Percentiles rank a stretch among this genome's conserved stretches.
Conservation (phyloP, 75 land plant species). For the Isoetes taiwanensis region DNA sequence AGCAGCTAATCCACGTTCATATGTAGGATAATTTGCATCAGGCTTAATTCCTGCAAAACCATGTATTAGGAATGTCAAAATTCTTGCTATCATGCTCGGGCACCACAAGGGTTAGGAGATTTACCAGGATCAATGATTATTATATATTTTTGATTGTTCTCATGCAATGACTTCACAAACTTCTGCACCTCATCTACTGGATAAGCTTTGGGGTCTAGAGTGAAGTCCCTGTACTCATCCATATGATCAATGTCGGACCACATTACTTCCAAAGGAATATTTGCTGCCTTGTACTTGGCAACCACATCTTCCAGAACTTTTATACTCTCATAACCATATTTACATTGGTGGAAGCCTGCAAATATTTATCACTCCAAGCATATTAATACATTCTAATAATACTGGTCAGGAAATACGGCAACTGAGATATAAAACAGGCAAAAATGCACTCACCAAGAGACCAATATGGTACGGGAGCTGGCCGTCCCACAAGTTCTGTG, state of each 20-base stretch:
- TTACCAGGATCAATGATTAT: slow-evolving; percentile 61
- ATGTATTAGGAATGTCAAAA: no score
- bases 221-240: slow-evolving; percentile 73
- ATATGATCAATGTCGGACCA: slow-evolving; percentile 89
- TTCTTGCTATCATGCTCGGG: no score
- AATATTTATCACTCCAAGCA: no score
- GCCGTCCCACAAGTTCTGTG: slow-evolving; percentile 18
- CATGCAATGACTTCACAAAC: slow-evolving; percentile 59
- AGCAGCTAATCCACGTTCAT: slow-evolving; percentile 36
- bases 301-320: slow-evolving; percentile 57
- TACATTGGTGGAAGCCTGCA: slow-evolving; percentile 82
- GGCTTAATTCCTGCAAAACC: slow-evolving; percentile 40
- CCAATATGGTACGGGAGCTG: slow-evolving; percentile 23
- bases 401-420: not conserved
- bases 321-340: slow-evolving; percentile 70
- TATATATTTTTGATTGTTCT: slow-evolving; percentile 41
- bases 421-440: not conserved
- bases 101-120: not conserved
- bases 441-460: slow-evolving; percentile 11
- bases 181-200: slow-evolving; percentile 39
- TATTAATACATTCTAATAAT: no score
- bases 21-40: slow-evolving; percentile 41
- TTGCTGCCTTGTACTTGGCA: slow-evolving; percentile 37
- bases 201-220: slow-evolving; percentile 53
- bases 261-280: slow-evolving; percentile 75